phyloP scores from a whole-genome alignment of 441 rosid genomes.

The Macaranga tanarius region DNA sequence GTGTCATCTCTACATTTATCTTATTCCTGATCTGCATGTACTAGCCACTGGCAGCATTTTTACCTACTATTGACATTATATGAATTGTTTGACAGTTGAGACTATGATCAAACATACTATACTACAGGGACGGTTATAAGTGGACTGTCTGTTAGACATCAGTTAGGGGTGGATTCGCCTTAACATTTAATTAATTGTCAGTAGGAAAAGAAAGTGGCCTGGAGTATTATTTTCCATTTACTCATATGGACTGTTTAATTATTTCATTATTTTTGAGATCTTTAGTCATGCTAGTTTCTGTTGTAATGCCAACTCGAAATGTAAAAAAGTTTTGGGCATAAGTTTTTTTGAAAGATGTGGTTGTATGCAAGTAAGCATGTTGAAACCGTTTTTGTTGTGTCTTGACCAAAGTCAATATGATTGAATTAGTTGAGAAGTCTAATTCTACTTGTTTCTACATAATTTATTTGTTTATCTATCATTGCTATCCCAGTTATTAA shows the following conservation, averaged over 20 bases:
- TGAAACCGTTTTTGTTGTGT: neutral
- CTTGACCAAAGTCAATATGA: neutral
- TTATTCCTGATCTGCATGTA: neutral
- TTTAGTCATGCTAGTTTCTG: neutral
- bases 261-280: neutral
- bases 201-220: neutral
- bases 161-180: neutral
- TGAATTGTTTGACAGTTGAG: neutral
- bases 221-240: neutral
- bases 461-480: neutral
- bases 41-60: neutral
- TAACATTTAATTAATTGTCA: neutral
- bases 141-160: neutral
- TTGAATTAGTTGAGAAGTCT: neutral
- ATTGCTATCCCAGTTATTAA: neutral
- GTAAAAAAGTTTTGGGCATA: neutral
- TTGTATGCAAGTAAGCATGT: neutral
- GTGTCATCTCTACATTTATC: slow-evolving; percentile 10
- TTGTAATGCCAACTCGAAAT: neutral
- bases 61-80: neutral
- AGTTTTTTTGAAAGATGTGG: neutral
- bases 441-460: neutral
- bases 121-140: neutral
- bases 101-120: neutral
- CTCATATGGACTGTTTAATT: neutral